These are phyloP conservation scores for Ascochyta pisi DNA, from an alignment of 2,329 filamentous ascomycete genomes.

Conservation along the genomic window DNA sequence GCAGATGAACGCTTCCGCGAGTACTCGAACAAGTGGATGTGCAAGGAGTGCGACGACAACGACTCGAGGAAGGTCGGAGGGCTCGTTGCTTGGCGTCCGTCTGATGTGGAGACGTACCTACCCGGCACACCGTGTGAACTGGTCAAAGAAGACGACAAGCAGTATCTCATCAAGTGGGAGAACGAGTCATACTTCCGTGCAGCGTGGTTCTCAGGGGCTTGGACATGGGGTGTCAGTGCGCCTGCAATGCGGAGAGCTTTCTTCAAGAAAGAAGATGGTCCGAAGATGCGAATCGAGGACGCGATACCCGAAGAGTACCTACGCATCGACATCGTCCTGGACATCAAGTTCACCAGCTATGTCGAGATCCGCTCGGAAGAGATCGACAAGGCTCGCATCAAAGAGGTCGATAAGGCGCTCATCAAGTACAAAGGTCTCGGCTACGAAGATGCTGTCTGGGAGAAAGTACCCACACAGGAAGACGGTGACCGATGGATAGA, in stretches of 20 bases:
- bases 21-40: conserved; percentile 78
- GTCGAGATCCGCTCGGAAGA: conserved; percentile 68
- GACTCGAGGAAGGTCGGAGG: conserved; percentile 70
- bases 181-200: conserved; percentile 80
- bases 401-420: conserved; percentile 73
- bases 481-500: conserved; percentile 76
- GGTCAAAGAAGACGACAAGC: conserved; percentile 78
- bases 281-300: conserved; percentile 74
- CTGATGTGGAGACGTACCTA: conserved; percentile 63
- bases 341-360: conserved; percentile 71
- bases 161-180: conserved; percentile 92
- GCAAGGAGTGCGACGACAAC: conserved; percentile 74
- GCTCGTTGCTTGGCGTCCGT: conserved; percentile 89
- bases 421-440: conserved; percentile 93
- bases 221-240: conserved; percentile 78
- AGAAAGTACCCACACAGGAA: conserved; percentile 71
- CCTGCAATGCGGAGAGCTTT: conserved; percentile 75
- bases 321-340: conserved; percentile 86
- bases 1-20: conserved; percentile 71
- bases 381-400: conserved; percentile 73
- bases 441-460: conserved; percentile 93
- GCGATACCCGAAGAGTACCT: conserved; percentile 89
- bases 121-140: conserved; percentile 61
- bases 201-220: conserved; percentile 85
- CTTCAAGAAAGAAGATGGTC: conserved; percentile 70